phyloP scores from a whole-genome alignment of 2,329 filamentous ascomycete genomes.

The Colletotrichum scovillei region DNA sequence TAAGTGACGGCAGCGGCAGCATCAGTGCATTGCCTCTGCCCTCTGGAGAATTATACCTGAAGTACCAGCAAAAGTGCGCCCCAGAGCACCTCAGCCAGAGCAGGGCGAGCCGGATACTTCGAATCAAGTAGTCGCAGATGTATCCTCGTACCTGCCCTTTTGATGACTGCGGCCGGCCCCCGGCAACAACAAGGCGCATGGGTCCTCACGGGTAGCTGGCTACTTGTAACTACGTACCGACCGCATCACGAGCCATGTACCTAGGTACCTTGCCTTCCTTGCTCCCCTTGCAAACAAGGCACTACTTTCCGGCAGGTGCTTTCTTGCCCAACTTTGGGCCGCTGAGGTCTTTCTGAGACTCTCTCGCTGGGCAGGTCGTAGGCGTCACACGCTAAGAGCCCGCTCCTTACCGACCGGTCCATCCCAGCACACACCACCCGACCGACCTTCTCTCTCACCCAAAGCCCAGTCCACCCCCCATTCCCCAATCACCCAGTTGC shows the following conservation, averaged over 20 bases:
- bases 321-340: background rate
- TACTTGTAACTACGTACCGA: conserved; percentile 9
- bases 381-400: conserved; percentile 30
- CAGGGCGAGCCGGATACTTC: background rate
- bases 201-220: background rate
- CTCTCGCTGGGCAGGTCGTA: conserved; percentile 16
- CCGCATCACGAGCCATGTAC: background rate
- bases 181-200: background rate
- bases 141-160: conserved; percentile 7
- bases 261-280: background rate
- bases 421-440: conserved; percentile 25
- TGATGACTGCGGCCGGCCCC: background rate
- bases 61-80: background rate
- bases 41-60: background rate
- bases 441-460: background rate
- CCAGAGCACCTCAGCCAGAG: too few relatives aligned
- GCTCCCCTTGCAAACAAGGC: conserved; percentile 21
- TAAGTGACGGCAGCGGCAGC: conserved; percentile 14
- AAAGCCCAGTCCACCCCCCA: background rate
- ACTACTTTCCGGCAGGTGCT: conserved; percentile 24
- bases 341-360: conserved; percentile 29
- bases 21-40: conserved; percentile 13
- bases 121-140: background rate
- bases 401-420: conserved; percentile 23
- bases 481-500: background rate